Base-by-base conservation (phyloP, 2,329 filamentous ascomycete genomes). In the Cladophialophora carrionii region DNA sequence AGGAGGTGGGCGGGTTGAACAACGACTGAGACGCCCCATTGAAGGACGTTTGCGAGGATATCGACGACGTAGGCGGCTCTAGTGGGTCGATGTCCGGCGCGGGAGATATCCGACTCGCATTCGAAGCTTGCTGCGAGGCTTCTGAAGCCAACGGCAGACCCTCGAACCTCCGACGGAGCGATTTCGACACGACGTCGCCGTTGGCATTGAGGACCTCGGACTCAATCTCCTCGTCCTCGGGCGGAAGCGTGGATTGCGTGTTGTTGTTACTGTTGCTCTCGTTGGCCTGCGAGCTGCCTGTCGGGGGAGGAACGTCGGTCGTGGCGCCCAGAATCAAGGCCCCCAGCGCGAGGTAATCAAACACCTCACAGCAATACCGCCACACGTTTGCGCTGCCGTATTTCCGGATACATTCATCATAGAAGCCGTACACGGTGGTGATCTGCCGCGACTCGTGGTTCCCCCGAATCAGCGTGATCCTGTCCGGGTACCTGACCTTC, bases 381-480 rank as follows among this genome's bases (percentile, higher is more conserved):
- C 94, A 98, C 1, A 98, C 94, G 73, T 97, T 98, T 43, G 94
- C 93, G 75, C 90, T 96, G 66, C 94, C 94, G 74, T 98, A 98
- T 79, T 98, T 98, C 61, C 94, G 85, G 69, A 97, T 83, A 74
- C 94, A 98, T 80, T 98, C 94, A 75, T 98, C 94, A 81, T 98
- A 98, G 81, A 98, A 98, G 68, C 94, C 94, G 76, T 98, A 98
- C 14, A 98, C 94, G 4, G 92, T 96, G 24, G 94, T 98, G 71
- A 98, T 98, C 78, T 98, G 94, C 65, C 94, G 88, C 52, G 93
- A 97, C 79, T 98, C 94, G 81, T 96, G 92, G 74, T 98, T 94
- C 70, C 94, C 94, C 69, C 94, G 87, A 74, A 98, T 96, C 49
- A 98, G 85, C 3, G 95, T 98, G 82, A 98, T 97, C 72, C 95